Percentiles rank a stretch among this genome's conserved stretches.
These are phyloP conservation scores for Cystofilobasidium capitatum DNA, from an alignment of 768 basidiomycete species.

Conservation along the genomic window DNA sequence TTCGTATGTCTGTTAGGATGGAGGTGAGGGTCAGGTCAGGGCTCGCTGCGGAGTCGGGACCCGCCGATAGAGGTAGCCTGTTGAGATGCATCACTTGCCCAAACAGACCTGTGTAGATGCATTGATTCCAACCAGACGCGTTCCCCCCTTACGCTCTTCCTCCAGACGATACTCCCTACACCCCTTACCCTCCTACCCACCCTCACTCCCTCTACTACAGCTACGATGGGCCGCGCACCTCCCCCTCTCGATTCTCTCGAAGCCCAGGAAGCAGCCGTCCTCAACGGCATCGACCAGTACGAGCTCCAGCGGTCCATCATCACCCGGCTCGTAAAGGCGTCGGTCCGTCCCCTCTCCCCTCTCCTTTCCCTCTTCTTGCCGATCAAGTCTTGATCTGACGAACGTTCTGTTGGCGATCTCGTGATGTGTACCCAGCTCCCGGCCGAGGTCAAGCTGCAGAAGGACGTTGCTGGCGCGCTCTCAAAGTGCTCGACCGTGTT, in stretches of 20 bases:
- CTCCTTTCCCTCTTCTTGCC: background rate
- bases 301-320: slow-evolving; percentile 21
- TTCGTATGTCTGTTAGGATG: no score
- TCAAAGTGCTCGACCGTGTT: slow-evolving; percentile 87
- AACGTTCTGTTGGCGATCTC: background rate
- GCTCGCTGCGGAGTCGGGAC: no score
- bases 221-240: background rate
- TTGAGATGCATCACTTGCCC: no score
- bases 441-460: slow-evolving; percentile 74
- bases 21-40: no score
- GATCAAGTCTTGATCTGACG: background rate
- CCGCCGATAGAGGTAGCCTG: no score
- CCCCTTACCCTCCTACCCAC: no score
- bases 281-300: slow-evolving; percentile 9
- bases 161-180: no score
- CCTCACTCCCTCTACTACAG: no score
- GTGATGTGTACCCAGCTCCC: slow-evolving; percentile 54
- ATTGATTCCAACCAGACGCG: no score
- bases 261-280: background rate
- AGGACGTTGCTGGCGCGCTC: slow-evolving; percentile 75
- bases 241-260: background rate
- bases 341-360: background rate
- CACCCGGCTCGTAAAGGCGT: slow-evolving; percentile 15
- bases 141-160: no score
- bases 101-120: no score